Base-by-base conservation (phyloP, 306 rosid genomes). In the Mimosa pudica region DNA sequence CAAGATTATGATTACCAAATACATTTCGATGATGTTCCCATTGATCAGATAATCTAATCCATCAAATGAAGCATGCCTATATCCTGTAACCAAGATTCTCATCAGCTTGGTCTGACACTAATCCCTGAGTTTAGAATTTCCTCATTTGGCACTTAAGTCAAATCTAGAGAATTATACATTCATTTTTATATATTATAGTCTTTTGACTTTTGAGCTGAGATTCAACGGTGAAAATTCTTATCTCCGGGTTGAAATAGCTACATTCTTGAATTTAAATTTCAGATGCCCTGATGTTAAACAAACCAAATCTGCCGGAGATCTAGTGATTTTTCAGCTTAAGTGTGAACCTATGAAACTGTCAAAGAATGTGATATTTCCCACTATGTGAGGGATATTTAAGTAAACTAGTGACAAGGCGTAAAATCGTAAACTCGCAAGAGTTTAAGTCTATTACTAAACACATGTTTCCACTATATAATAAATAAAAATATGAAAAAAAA, bases 281-380 rank as follows among this genome's bases (percentile, higher is more conserved):
- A 30, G 4, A 10, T 1, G 1, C 38, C 5, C 16, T 30, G 66
- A 30, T 3, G 41, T 61, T 4, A 24, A 61, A 30, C 63, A 32
- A n/a, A 57, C 20, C 33, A 57, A 57, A 18, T 57, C 16, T 2
- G 18, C 32, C 11, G 42, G 36, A 20, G 14, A 24, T 8, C 33
- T 2, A 1, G 6, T 65, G 47, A 35, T 65, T 65, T 8, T 35
- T 65, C 70, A 6, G 70, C 6, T 47, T 36, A 1, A 13, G 47
- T 36, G 38, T 7, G 70, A 41, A 35, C 46, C 46, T 33, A 13
- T 35, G 10, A 35, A 66, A 66, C 16, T 66, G 7, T n/a, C 16
- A 0, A 10, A 92, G 83, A 92, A 92, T 75, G 96, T 94, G 77
- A 77, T 89, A 92, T 58, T 96, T 90, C 84, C 89, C 96, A 83